phyloP scores from a whole-genome alignment of 2,329 filamentous ascomycete genomes.

The Penicillium glabrum region DNA sequence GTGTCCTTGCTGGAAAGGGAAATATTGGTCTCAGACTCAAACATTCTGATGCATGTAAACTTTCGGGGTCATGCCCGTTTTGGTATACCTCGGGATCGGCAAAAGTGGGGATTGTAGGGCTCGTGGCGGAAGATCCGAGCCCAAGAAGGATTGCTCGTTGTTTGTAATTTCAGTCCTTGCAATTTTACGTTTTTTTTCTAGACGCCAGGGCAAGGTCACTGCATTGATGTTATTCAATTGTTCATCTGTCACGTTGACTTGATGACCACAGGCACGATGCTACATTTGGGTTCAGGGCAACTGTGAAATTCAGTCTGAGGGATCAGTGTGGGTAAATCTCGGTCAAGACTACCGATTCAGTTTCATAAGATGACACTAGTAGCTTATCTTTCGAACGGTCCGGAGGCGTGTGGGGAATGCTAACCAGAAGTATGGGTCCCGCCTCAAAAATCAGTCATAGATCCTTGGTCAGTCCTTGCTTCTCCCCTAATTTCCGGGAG shows the following conservation, averaged over 20 bases:
- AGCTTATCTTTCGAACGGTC: background rate
- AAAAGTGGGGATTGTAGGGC: background rate
- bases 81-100: background rate
- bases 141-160: background rate
- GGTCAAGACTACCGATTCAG: background rate
- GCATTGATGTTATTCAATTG: background rate
- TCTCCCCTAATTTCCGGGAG: background rate
- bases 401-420: background rate
- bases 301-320: background rate
- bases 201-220: background rate
- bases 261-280: background rate
- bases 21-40: background rate
- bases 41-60: background rate
- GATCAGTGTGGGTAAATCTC: background rate
- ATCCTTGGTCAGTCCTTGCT: background rate
- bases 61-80: background rate
- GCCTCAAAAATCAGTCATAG: constrained; percentile 1
- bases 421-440: background rate
- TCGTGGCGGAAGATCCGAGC: background rate
- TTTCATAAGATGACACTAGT: background rate
- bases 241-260: background rate
- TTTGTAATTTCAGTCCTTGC: background rate
- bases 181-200: background rate
- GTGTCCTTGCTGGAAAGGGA: background rate
- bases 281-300: background rate